phyloP scores from a whole-genome alignment of 2,329 filamentous ascomycete species.

The Coleophoma crateriformis region DNA sequence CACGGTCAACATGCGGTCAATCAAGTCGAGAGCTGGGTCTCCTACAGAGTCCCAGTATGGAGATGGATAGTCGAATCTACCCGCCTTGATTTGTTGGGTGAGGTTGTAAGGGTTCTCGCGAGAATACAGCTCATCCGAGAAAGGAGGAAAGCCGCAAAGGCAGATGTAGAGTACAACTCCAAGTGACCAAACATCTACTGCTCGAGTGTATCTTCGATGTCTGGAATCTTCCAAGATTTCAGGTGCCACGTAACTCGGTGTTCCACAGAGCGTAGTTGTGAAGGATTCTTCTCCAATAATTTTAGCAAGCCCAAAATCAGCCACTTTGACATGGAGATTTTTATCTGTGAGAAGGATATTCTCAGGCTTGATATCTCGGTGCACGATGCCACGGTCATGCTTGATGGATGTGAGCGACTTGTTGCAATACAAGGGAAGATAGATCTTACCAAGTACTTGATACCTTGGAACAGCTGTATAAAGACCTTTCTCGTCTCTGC shows the following conservation, averaged over 20 bases:
- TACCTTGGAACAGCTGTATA: constrained; percentile 82
- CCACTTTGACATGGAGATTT: constrained; percentile 80
- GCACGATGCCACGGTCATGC: constrained; percentile 96
- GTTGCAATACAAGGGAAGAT: neutral
- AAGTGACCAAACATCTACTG: constrained; percentile 93
- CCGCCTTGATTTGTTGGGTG: constrained; percentile 83
- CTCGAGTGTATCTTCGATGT: constrained; percentile 85
- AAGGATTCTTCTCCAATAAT: constrained; percentile 99
- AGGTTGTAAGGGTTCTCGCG: constrained; percentile 79
- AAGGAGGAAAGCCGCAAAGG: constrained; percentile 92
- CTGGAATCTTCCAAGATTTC: constrained; percentile 83
- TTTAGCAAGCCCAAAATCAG: constrained; percentile 95
- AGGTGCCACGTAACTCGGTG: constrained; percentile 94
- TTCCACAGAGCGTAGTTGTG: constrained; percentile 92
- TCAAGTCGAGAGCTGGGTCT: constrained; percentile 83
- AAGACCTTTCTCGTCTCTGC: constrained; percentile 82
- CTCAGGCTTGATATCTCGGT: constrained; percentile 70
- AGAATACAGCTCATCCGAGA: constrained; percentile 86
- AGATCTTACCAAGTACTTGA: constrained; percentile 82
- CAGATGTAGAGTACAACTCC: constrained; percentile 98
- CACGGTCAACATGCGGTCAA: constrained; percentile 90
- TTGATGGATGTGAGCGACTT: constrained; percentile 34
- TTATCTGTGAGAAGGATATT: constrained; percentile 79
- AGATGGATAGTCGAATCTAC: constrained; percentile 88
- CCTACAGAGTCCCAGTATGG: constrained; percentile 92